phyloP scores from a whole-genome alignment of 2,329 filamentous ascomycete species.

The Trichoderma endophyticum region DNA sequence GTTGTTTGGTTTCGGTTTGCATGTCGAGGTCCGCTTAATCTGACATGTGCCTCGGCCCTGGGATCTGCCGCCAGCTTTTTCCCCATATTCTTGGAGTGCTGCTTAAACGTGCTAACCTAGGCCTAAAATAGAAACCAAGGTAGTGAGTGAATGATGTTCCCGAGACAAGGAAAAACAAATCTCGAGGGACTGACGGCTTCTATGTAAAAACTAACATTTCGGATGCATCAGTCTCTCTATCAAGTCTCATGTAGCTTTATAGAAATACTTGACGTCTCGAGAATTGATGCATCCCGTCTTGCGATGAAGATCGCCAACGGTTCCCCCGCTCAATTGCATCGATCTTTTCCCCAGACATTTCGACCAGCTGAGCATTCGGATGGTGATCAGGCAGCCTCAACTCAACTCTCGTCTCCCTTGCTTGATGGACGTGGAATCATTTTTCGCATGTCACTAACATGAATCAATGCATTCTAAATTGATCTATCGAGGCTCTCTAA shows the following conservation, averaged over 20 bases:
- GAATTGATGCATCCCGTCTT: not conserved
- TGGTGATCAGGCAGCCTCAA: not conserved
- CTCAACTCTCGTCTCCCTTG: not conserved
- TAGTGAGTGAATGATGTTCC: not conserved
- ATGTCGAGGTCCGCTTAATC: not conserved
- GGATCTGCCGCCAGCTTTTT: not conserved
- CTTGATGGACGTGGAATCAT: not conserved
- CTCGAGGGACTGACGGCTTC: not conserved
- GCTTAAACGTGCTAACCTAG: not conserved
- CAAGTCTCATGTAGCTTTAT: too few relatives aligned
- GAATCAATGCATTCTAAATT: slow-evolving; percentile 17
- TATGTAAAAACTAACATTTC: not conserved
- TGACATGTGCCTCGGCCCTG: slow-evolving; percentile 37
- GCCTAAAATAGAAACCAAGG: not conserved
- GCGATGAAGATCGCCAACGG: not conserved
- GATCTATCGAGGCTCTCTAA: slow-evolving; percentile 20
- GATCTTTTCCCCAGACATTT: not conserved
- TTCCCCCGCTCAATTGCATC: not conserved
- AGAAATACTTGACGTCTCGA: too few relatives aligned
- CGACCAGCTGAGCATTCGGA: not conserved
- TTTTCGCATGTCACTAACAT: not conserved
- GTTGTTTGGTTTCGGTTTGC: not conserved
- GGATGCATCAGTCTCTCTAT: not conserved
- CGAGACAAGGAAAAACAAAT: not conserved
- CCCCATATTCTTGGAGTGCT: not conserved